Evolutionary conservation across 1,139 yeast genomes (phyloP).

Genomic region (Pichia norvegensis): DNA sequence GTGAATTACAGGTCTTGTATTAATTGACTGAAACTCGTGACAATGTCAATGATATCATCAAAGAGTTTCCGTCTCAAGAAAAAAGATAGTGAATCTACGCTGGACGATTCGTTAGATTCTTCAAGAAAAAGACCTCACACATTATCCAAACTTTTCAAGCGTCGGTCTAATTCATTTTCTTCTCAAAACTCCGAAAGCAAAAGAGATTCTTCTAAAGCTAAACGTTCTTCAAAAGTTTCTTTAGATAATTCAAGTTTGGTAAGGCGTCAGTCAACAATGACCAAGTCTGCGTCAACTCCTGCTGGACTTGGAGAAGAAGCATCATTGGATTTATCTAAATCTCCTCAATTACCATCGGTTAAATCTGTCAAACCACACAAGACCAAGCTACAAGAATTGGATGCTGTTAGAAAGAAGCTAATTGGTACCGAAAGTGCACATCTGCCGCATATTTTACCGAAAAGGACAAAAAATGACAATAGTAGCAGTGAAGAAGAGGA

Average conservation of each 20-base stretch:
- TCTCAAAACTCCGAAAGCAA: neutral
- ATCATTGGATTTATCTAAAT: constrained; percentile 7
- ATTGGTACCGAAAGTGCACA: constrained; percentile 4
- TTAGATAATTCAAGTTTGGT: neutral
- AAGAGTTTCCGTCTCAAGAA: neutral
- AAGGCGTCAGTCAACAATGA: constrained; percentile 4
- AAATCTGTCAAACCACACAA: constrained; percentile 1
- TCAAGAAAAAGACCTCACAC: constrained; percentile 1
- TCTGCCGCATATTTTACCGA: neutral
- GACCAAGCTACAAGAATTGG: constrained; percentile 9
- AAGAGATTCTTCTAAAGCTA: neutral
- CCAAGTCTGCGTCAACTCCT: constrained; percentile 15
- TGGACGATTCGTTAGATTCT: neutral
- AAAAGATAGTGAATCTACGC: neutral
- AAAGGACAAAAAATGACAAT: neutral
- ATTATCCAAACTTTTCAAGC: constrained; percentile 8
- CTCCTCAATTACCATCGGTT: constrained; percentile 10
- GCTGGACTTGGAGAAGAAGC: neutral
- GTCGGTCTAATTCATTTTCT: constrained; percentile 7
- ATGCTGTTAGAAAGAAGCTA: constrained; percentile 12
- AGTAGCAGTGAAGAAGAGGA: neutral
- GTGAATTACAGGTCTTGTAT: no score
- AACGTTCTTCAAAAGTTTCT: constrained; percentile 1
- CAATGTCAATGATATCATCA: neutral
- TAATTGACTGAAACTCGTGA: no score